Conservation (phyloP, 345 rosid genomes). For the Eucalyptus regnans region DNA sequence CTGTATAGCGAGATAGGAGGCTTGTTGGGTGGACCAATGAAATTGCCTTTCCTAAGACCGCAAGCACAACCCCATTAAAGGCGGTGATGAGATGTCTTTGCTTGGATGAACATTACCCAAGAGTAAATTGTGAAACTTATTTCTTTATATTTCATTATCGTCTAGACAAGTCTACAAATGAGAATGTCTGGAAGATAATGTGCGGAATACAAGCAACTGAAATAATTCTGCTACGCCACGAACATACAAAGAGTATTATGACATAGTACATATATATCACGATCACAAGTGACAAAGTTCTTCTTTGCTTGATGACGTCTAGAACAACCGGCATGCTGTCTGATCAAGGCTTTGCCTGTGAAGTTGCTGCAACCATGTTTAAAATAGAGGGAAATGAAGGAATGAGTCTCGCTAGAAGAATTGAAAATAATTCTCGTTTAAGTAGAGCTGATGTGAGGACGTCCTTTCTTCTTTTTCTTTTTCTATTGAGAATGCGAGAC, state of each 20-base stretch:
- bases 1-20: background rate
- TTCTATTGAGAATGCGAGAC: background rate
- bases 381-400: background rate
- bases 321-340: background rate
- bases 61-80: no score
- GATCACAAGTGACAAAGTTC: background rate
- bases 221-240: background rate
- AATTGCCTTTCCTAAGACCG: background rate
- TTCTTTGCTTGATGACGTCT: background rate
- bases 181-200: background rate
- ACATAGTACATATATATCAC: background rate
- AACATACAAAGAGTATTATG: background rate
- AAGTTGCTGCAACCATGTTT: background rate
- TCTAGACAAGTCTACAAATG: background rate
- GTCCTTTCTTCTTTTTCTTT: background rate
- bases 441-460: background rate
- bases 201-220: background rate
- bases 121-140: background rate
- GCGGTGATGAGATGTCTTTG: background rate
- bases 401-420: background rate
- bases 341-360: rapidly evolving
- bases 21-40: background rate
- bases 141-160: background rate
- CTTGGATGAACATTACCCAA: background rate
- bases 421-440: background rate